Evolutionary conservation across 1,139 yeast genomes (phyloP), one percentile per base, ranked within the genome.

Genomic region (Candida tropicalis): DNA sequence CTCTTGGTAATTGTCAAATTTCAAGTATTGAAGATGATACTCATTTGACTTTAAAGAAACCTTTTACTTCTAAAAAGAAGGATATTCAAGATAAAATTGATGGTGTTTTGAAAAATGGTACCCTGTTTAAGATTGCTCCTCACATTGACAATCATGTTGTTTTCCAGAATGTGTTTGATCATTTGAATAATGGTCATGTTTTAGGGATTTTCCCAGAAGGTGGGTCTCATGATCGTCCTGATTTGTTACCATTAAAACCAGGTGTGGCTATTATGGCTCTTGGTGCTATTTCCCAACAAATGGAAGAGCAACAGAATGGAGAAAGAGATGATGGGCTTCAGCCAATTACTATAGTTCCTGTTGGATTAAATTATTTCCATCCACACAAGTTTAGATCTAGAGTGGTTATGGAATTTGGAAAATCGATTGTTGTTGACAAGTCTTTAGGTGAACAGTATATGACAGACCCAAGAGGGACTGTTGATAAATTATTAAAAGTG

Each of bases 151-250:
- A 82, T 53, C 73, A 78, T 42, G 55, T 58, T 11, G 78, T 83
- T 7, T 85, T 84, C 62, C 77, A 80, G 45, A 70, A 74, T 49
- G 91, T 85, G 5, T 85, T 83, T 55, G 72, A 75, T 42, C 84
- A 81, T 52, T 68, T 85, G 51, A 78, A 81, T 45, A 57, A 62
- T 1, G 79, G 81, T 8, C 79, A 80, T 24, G 74, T 81, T 13
- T 70, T 85, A 42, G 88, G 87, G 1, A 82, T 85, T 39, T 85
- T 84, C 53, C 90, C 91, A 1, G 93, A 75, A 65, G 69, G 79
- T 35, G 72, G 76, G 6, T 65, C 73, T 44, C 69, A 72, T 65
- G 68, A 59, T 59, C 66, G 75, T 43, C 56, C 75, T 44, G 57
- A 68, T 54, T 51, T 66, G 50, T 60, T 73, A 22, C 77, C 77